Percentiles rank a stretch among this genome's conserved stretches.
Evolutionary conservation across 1,284 basidiomycete species (phyloP).

Genomic region (Cutaneotrichosporon sp.): DNA sequence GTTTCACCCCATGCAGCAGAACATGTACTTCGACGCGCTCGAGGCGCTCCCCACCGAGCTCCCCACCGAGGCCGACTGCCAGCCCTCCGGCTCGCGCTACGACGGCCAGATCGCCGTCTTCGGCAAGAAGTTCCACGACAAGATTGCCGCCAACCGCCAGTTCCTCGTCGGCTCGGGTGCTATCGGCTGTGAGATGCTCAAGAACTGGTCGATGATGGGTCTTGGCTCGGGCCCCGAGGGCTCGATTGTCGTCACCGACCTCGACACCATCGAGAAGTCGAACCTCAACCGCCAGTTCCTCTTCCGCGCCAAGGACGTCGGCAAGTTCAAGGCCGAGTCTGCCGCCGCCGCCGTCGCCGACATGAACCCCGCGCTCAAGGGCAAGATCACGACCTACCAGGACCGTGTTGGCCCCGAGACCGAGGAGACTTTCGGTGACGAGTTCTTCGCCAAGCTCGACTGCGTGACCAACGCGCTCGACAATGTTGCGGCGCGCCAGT

Average conservation of each 20-base stretch:
- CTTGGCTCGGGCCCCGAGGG: slow-evolving; percentile 80
- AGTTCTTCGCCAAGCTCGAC: slow-evolving; percentile 85
- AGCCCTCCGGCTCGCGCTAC: slow-evolving; percentile 81
- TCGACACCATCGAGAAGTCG: slow-evolving; percentile 99
- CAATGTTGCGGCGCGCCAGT: slow-evolving; percentile 93
- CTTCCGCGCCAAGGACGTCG: slow-evolving; percentile 95
- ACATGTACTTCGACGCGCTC: slow-evolving; percentile 96
- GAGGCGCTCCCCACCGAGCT: slow-evolving; percentile 80
- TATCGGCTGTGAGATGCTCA: slow-evolving; percentile 99
- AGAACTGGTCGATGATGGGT: slow-evolving; percentile 99
- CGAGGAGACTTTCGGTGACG: slow-evolving; percentile 88
- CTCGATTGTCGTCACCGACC: slow-evolving; percentile 89
- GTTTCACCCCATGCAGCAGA: slow-evolving; percentile 95
- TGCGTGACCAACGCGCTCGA: slow-evolving; percentile 99
- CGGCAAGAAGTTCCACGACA: slow-evolving; percentile 88
- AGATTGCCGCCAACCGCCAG: slow-evolving; percentile 86
- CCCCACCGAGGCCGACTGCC: slow-evolving; percentile 83
- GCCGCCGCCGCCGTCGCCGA: slow-evolving; percentile 88
- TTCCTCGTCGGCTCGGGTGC: slow-evolving; percentile 98
- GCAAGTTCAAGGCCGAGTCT: slow-evolving; percentile 97
- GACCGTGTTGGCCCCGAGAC: slow-evolving; percentile 92
- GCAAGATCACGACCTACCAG: slow-evolving; percentile 86
- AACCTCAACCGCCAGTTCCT: slow-evolving; percentile 99
- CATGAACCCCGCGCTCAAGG: slow-evolving; percentile 93
- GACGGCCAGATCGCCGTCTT: slow-evolving; percentile 97